Evolutionary conservation across 148 eudicot species (phyloP).

Genomic region (Oxyria digyna): DNA sequence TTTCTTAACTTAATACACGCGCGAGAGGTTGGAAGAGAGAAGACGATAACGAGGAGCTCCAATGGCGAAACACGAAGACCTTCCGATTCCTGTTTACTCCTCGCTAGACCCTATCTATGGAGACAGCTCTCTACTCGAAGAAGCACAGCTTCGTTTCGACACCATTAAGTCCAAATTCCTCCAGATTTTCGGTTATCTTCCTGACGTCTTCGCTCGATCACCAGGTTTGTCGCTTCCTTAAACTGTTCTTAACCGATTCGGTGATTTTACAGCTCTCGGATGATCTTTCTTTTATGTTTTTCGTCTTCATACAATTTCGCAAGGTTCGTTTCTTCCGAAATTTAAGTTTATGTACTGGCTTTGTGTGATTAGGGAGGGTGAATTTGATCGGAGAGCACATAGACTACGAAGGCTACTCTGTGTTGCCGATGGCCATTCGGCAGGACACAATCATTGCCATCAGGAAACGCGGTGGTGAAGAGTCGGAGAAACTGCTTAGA

Average conservation of each 20-base stretch:
- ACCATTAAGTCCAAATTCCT: conserved; percentile 56
- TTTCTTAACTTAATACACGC: not conserved
- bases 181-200: conserved; percentile 45
- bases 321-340: not conserved
- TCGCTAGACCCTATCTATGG: conserved; percentile 52
- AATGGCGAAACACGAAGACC: conserved; percentile 82
- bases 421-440: conserved; percentile 86
- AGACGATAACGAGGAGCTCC: not conserved
- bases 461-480: conserved; percentile 30
- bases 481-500: conserved; percentile 32
- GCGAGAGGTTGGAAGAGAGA: conserved; percentile 3
- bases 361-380: conserved; percentile 45
- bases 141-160: conserved; percentile 57
- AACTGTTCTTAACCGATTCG: not conserved
- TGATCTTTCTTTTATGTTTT: not conserved
- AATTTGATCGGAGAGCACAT: conserved; percentile 97
- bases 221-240: conserved; percentile 38
- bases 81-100: conserved; percentile 55
- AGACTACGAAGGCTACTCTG: conserved; percentile 93
- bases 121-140: conserved; percentile 56
- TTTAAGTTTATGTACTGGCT: not conserved
- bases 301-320: not conserved
- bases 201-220: conserved; percentile 68
- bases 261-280: not conserved
- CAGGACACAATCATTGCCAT: conserved; percentile 87